phyloP scores from a whole-genome alignment of 2,329 filamentous ascomycete genomes.

The Sporothrix globosa region DNA sequence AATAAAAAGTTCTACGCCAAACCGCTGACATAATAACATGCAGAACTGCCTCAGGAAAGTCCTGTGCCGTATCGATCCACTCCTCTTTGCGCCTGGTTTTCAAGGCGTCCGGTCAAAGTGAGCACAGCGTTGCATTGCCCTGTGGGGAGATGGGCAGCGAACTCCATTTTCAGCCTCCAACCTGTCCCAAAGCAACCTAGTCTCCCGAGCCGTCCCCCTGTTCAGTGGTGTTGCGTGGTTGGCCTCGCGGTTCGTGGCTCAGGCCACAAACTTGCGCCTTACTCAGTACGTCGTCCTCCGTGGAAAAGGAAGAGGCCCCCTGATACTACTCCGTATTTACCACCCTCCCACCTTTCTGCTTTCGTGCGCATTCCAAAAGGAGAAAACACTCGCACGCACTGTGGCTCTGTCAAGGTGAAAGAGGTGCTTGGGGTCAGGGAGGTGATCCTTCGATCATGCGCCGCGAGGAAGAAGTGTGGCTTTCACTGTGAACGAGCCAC shows the following conservation, averaged over 20 bases:
- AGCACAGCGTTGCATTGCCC: background rate
- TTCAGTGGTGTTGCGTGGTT: conserved; percentile 3
- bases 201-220: background rate
- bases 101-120: background rate
- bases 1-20: background rate
- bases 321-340: background rate
- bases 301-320: background rate
- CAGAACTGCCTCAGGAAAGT: conserved; percentile 12
- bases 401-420: background rate
- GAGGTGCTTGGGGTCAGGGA: background rate
- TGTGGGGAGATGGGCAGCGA: background rate
- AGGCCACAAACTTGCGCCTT: background rate
- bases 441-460: background rate
- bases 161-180: background rate
- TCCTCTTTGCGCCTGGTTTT: background rate
- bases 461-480: background rate
- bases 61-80: background rate
- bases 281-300: no score
- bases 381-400: background rate
- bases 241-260: conserved; percentile 11
- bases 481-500: background rate
- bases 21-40: conserved; percentile 16
- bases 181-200: background rate
- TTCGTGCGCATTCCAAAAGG: background rate
- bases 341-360: no score